Conservation (phyloP, 768 basidiomycete genomes). For the Russula ochroleuca region DNA sequence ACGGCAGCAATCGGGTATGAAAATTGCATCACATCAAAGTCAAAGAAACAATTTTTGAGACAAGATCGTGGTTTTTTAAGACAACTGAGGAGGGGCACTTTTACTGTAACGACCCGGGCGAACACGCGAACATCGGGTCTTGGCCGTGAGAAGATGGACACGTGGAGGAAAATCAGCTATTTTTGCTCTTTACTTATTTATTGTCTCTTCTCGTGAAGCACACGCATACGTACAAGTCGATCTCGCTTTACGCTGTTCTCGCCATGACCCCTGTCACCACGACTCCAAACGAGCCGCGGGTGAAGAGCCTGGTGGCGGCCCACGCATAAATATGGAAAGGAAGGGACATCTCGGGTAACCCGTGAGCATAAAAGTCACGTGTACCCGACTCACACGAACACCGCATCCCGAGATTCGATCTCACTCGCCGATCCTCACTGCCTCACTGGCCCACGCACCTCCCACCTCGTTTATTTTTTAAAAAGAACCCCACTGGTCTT, state of each 20-base stretch:
- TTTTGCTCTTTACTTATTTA: not conserved
- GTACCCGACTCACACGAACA: not conserved
- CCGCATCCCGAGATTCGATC: not conserved
- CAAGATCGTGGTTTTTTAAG: not conserved
- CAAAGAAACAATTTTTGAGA: not conserved
- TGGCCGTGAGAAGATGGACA: not conserved
- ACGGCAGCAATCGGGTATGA: conserved; percentile 1
- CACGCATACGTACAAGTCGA: not conserved
- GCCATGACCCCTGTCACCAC: conserved; percentile 6
- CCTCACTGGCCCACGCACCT: not conserved
- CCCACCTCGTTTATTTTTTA: not conserved
- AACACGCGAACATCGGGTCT: not conserved
- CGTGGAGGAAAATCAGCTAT: not conserved
- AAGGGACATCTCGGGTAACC: not conserved
- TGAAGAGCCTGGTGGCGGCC: not conserved
- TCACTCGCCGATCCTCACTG: not conserved
- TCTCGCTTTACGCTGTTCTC: not conserved
- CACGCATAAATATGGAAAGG: not conserved
- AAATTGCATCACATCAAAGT: conserved; percentile 11
- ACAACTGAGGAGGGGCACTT: not conserved
- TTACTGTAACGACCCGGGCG: no score
- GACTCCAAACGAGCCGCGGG: not conserved
- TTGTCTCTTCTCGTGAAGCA: not conserved
- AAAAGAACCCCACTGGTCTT: not conserved
- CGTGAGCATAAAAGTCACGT: not conserved